Evolutionary conservation across 2,329 filamentous ascomycete species (phyloP).

Genomic region (Fusarium torreyae): DNA sequence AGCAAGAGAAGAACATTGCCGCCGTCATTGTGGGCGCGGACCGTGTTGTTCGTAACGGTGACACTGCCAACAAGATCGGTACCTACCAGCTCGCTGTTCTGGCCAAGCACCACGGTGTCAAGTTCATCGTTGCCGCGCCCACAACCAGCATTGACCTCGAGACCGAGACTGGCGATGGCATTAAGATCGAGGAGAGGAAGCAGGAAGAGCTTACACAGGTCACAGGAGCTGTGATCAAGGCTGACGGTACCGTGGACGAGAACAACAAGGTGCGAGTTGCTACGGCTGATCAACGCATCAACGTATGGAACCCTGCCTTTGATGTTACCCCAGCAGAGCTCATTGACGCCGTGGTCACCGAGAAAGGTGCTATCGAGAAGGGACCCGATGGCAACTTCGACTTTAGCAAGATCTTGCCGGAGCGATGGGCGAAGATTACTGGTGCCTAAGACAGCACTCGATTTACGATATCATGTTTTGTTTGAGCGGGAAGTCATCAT

Average conservation of each 20-base stretch:
- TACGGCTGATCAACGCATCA: conserved; percentile 82
- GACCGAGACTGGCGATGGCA: conserved; percentile 82
- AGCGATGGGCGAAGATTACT: conserved; percentile 63
- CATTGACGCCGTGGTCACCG: conserved; percentile 95
- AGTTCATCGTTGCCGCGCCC: conserved; percentile 95
- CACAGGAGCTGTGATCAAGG: conserved; percentile 79
- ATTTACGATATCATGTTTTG: conserved; percentile 21
- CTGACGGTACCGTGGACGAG: conserved; percentile 75
- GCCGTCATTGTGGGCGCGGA: conserved; percentile 96
- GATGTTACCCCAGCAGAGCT: conserved; percentile 91
- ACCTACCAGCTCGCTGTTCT: conserved; percentile 95
- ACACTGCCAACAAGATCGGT: conserved; percentile 98
- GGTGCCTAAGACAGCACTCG: conserved; percentile 35
- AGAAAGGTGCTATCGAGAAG: conserved; percentile 89
- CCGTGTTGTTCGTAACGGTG: conserved; percentile 94
- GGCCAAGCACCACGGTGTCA: conserved; percentile 88
- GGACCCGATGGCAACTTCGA: conserved; percentile 78
- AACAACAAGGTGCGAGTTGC: conserved; percentile 79
- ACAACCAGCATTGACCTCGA: conserved; percentile 92
- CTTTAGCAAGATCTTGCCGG: conserved; percentile 70
- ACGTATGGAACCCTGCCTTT: conserved; percentile 97
- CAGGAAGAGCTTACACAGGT: conserved; percentile 87
- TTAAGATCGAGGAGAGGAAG: conserved; percentile 91
- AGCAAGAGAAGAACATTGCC: conserved; percentile 76
- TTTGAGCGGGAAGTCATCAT: conserved; percentile 36